These are phyloP conservation scores for Colletotrichum falcatum DNA, from an alignment of 2,329 filamentous ascomycete species.

Conservation along the genomic window DNA sequence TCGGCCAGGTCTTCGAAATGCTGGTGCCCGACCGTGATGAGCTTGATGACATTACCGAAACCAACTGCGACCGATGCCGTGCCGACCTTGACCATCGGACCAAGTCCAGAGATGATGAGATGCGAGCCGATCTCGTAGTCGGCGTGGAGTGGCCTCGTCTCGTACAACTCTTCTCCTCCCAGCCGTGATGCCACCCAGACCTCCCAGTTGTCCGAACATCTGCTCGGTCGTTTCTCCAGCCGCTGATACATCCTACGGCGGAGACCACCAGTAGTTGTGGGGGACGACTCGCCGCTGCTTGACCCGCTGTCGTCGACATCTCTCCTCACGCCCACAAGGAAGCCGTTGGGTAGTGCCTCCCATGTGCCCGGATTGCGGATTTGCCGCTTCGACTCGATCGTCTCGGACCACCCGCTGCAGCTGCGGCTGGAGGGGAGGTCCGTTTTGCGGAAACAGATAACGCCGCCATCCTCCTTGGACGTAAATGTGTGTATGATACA, in stretches of 20 bases:
- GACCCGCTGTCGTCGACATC: constrained; percentile 48
- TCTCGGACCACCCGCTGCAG: constrained; percentile 64
- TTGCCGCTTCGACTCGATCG: constrained; percentile 62
- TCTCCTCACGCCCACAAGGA: constrained; percentile 72
- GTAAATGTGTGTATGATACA: constrained; percentile 75
- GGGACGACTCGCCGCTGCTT: constrained; percentile 41
- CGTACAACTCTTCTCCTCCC: constrained; percentile 57
- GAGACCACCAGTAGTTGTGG: constrained; percentile 44
- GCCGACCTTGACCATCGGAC: constrained; percentile 73
- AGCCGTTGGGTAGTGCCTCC: constrained; percentile 71
- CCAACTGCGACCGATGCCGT: constrained; percentile 75
- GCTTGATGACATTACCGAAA: constrained; percentile 79
- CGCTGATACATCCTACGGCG: constrained; percentile 46
- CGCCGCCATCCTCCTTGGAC: constrained; percentile 63
- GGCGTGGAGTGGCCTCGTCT: constrained; percentile 58
- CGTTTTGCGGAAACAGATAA: constrained; percentile 67
- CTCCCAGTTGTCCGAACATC: constrained; percentile 60
- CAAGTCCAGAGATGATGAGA: constrained; percentile 74
- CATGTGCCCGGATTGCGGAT: constrained; percentile 74
- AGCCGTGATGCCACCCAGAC: constrained; percentile 65
- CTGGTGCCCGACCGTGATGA: constrained; percentile 75
- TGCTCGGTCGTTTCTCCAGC: constrained; percentile 43
- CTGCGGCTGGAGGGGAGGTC: constrained; percentile 54
- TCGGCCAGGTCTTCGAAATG: constrained; percentile 63
- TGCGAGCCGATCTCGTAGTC: constrained; percentile 59